Evolutionary conservation across 371 early-diverging fungal genomes (phyloP), one percentile per base, ranked within the genome.

Genomic region (Apophysomyces trapeziformis): DNA sequence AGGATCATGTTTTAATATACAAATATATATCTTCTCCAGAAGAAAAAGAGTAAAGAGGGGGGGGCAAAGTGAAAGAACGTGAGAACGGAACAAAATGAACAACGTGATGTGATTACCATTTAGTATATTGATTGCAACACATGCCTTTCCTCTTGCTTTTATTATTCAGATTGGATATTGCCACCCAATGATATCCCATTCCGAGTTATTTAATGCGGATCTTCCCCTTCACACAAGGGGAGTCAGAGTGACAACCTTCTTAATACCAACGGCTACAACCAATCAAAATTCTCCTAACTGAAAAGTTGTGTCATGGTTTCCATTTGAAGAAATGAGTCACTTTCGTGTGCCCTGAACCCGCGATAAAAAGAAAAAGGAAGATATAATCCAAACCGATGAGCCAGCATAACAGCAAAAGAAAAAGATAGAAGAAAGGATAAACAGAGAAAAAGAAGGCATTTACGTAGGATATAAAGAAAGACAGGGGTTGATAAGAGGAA

Each of bases 301-400:
- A 46, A 16, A 50, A 16, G 54, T 50, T 26, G 21, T 50, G 54
- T 50, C 54, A 50, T 50, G 21, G 21, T 50, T 21, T 50, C 54
- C 54, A 50, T 50, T 50, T 50, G 21, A 50, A 50, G 54, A 50
- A 8, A 50, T 50, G 54, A 50, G 54, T 50, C 54, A 50, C 54
- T 50, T 50, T 50, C 21, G 18, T 50, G 54, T 50, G 21, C 54
- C 54, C 21, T 16, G 21, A 50, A 16, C 54, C 18, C 54, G 21
- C 18, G 21, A 21, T 50, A 41, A 41, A 41, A 41, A 41, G 11
- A 13, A 26, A 26, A 26, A 26, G 32, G 32, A 26, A 26, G 32
- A 26, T 2, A 13, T 41, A 41, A 5, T 41, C 13, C 41, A 41
- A 41, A 41, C 13, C 13, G 41, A 13, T 50, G 54, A 18, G 54